Percentiles rank a stretch among this genome's conserved stretches.
phyloP scores from a whole-genome alignment of 257 asterid species.

The Primulina tabacum region DNA sequence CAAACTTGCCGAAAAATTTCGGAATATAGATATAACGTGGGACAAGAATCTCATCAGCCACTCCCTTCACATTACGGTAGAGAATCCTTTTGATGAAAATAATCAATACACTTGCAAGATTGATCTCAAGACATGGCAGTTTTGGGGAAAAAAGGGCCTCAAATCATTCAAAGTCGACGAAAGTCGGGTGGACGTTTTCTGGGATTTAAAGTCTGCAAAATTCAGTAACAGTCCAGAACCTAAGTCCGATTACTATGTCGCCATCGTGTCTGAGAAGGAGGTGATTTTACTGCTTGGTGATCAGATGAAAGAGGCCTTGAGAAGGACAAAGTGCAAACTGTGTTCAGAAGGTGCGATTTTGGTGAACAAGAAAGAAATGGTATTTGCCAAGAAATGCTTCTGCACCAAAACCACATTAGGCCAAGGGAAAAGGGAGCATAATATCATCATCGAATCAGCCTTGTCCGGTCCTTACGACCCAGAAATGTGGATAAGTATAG shows the following conservation, averaged over 20 bases:
- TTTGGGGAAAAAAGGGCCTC: constrained; percentile 83
- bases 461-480: constrained; percentile 55
- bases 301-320: constrained; percentile 61
- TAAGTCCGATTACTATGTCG: constrained; percentile 62
- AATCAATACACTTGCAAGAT: constrained; percentile 71
- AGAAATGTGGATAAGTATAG: constrained; percentile 83
- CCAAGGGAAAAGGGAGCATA: constrained; percentile 56
- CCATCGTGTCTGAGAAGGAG: constrained; percentile 55
- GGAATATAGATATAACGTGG: constrained; percentile 59
- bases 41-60: constrained; percentile 61
- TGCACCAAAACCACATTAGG: constrained; percentile 66
- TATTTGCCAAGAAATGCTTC: constrained; percentile 69
- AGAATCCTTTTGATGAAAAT: constrained; percentile 37
- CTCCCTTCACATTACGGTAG: constrained; percentile 56
- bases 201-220: constrained; percentile 73
- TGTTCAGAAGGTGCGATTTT: constrained; percentile 42
- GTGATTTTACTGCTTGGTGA: constrained; percentile 64
- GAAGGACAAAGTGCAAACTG: constrained; percentile 50
- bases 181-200: constrained; percentile 57
- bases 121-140: constrained; percentile 88
- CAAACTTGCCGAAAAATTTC: constrained; percentile 34
- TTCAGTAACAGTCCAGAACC: constrained; percentile 67
- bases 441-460: constrained; percentile 55
- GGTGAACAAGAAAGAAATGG: constrained; percentile 69
- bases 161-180: constrained; percentile 60